These are phyloP conservation scores for Mycena metata DNA, from an alignment of 768 basidiomycete genomes.

Conservation along the genomic window DNA sequence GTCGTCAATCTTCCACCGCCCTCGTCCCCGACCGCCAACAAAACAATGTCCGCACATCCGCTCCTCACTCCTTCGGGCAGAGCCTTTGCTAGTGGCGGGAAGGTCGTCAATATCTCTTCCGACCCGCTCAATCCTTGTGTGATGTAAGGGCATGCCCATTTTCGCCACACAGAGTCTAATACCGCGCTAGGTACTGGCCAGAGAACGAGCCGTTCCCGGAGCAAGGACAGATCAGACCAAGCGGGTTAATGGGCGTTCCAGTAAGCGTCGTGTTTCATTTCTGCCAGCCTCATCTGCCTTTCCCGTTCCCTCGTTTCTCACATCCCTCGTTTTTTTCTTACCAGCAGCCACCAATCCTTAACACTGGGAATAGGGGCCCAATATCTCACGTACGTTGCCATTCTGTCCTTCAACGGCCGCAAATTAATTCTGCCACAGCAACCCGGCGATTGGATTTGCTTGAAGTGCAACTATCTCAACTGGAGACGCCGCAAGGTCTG, in stretches of 20 bases:
- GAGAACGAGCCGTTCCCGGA: conserved; percentile 90
- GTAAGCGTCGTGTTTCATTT: conserved; percentile 52
- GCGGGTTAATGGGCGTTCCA: conserved; percentile 63
- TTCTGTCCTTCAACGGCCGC: conserved; percentile 1
- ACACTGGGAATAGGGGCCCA: conserved; percentile 90
- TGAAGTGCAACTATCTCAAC: conserved; percentile 89
- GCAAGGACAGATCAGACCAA: conserved; percentile 76
- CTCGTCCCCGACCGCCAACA: conserved; percentile 31
- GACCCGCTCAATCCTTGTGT: conserved; percentile 82
- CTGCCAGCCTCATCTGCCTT: conserved; percentile 19
- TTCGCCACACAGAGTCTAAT: no score
- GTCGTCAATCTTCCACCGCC: conserved; percentile 27
- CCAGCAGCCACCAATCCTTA: conserved; percentile 88
- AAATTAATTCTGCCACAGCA: conserved; percentile 56
- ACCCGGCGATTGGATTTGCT: conserved; percentile 87
- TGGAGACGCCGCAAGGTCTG: conserved; percentile 92
- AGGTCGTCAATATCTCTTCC: conserved; percentile 82
- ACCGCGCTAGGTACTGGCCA: conserved; percentile 68
- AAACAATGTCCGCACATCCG: conserved; percentile 25
- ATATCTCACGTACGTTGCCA: conserved; percentile 79
- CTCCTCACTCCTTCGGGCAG: conserved; percentile 87
- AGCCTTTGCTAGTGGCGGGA: conserved; percentile 80
- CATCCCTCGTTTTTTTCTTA: conserved; percentile 16
- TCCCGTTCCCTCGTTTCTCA: conserved; percentile 30
- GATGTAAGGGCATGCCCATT: conserved; percentile 58